These are phyloP conservation scores for Endoconidiophora polonica DNA, from an alignment of 2,329 filamentous ascomycete species.

Conservation along the genomic window DNA sequence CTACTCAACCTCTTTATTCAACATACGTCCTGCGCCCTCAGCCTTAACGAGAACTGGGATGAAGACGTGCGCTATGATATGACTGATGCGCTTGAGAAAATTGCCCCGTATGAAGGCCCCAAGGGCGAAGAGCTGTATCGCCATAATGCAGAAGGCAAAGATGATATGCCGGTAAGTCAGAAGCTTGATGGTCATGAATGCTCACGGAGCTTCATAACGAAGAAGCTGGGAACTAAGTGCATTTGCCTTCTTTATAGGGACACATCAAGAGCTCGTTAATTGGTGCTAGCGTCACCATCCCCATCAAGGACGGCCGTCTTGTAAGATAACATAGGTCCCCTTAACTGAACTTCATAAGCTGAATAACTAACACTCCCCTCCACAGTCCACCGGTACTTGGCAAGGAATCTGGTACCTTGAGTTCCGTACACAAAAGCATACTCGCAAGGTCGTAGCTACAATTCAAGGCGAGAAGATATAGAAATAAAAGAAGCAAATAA, in stretches of 20 bases:
- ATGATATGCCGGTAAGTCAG: slow-evolving; percentile 71
- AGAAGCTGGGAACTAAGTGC: neutral
- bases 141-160: slow-evolving; percentile 71
- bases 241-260: slow-evolving; percentile 33
- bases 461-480: slow-evolving; percentile 68
- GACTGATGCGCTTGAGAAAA: slow-evolving; percentile 80
- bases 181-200: neutral
- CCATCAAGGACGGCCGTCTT: slow-evolving; percentile 72
- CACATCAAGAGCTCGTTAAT: slow-evolving; percentile 87
- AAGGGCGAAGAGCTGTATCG: slow-evolving; percentile 62
- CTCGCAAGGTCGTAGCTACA: slow-evolving; percentile 72
- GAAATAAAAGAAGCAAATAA: slow-evolving; percentile 14
- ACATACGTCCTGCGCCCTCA: slow-evolving; percentile 83
- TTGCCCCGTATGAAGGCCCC: slow-evolving; percentile 62
- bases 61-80: slow-evolving; percentile 78
- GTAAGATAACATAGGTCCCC: slow-evolving; percentile 23
- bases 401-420: slow-evolving; percentile 91
- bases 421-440: slow-evolving; percentile 62
- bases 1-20: slow-evolving; percentile 83
- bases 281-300: slow-evolving; percentile 77
- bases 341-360: neutral
- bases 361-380: neutral
- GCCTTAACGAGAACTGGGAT: slow-evolving; percentile 85
- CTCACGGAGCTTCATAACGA: neutral
- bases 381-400: slow-evolving; percentile 50